These are phyloP conservation scores for Boletus sp. DNA, from an alignment of 768 basidiomycete genomes.

Conservation along the genomic window DNA sequence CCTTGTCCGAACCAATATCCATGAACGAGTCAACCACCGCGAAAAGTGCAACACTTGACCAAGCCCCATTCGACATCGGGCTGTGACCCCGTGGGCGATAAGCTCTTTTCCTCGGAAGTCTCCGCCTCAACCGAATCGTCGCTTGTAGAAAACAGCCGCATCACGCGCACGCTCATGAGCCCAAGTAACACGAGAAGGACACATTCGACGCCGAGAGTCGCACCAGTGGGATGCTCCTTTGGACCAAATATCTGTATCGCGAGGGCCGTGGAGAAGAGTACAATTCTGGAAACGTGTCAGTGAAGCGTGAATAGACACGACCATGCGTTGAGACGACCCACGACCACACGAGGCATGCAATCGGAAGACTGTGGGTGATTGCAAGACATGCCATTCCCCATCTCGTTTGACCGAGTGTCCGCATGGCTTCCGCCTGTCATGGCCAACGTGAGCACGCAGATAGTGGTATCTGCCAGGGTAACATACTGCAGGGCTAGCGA, in stretches of 20 bases:
- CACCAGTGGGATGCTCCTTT: not conserved
- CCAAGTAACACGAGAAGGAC: not conserved
- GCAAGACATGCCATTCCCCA: constrained; percentile 11
- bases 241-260: constrained; percentile 6
- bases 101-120: not conserved
- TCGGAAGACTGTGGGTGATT: constrained; percentile 15
- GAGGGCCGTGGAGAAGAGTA: constrained; percentile 10
- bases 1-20: not conserved
- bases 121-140: not conserved
- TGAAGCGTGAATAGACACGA: not conserved
- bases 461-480: not conserved
- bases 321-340: not conserved
- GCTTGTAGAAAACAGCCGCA: not conserved
- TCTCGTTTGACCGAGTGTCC: not conserved
- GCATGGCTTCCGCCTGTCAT: constrained; percentile 3
- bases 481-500: constrained; percentile 8
- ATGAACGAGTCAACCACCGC: not conserved
- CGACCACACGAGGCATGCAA: constrained; percentile 18
- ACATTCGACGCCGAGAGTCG: constrained; percentile 7
- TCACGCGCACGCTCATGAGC: not conserved
- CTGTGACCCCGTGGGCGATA: not conserved
- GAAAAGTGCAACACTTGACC: not conserved
- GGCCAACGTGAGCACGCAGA: not conserved
- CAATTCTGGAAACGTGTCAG: constrained; percentile 2
- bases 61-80: constrained; percentile 2